Conservation (phyloP, 2,329 filamentous ascomycete genomes). For the Phyllosticta ampelicida region DNA sequence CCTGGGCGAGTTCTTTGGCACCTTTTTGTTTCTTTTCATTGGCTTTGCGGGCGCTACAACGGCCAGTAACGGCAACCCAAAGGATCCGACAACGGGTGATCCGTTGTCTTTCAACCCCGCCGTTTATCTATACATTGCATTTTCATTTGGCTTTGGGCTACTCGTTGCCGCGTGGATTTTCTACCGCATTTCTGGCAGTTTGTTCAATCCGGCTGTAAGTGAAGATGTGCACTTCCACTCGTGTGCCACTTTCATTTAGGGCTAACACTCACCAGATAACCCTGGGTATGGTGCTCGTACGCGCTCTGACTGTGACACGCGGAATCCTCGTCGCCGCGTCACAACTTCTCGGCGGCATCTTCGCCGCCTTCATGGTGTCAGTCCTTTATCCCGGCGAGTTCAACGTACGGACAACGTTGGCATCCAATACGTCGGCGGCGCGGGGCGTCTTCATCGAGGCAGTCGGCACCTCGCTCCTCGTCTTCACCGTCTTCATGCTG, state of each 20-base stretch:
- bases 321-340: constrained; percentile 23
- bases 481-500: constrained; percentile 45
- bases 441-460: constrained; percentile 31
- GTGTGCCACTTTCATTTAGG: background rate
- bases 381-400: constrained; percentile 26
- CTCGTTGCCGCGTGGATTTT: constrained; percentile 33
- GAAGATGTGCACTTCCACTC: no score
- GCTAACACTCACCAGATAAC: constrained; percentile 19
- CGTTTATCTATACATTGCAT: constrained; percentile 26
- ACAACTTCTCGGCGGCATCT: constrained; percentile 28
- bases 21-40: constrained; percentile 32
- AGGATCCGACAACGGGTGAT: constrained; percentile 15
- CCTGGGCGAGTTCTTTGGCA: constrained; percentile 28
- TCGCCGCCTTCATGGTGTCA: constrained; percentile 23
- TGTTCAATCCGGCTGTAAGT: constrained; percentile 32
- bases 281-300: constrained; percentile 26
- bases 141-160: constrained; percentile 28
- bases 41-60: constrained; percentile 29
- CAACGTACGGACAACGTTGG: constrained; percentile 27
- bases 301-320: constrained; percentile 18
- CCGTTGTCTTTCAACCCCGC: constrained; percentile 13
- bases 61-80: constrained; percentile 23
- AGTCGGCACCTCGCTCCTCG: constrained; percentile 29
- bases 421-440: constrained; percentile 19
- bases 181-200: constrained; percentile 27